Evolutionary conservation across 768 basidiomycete genomes (phyloP).

Genomic region (Cantharellus anzutake): DNA sequence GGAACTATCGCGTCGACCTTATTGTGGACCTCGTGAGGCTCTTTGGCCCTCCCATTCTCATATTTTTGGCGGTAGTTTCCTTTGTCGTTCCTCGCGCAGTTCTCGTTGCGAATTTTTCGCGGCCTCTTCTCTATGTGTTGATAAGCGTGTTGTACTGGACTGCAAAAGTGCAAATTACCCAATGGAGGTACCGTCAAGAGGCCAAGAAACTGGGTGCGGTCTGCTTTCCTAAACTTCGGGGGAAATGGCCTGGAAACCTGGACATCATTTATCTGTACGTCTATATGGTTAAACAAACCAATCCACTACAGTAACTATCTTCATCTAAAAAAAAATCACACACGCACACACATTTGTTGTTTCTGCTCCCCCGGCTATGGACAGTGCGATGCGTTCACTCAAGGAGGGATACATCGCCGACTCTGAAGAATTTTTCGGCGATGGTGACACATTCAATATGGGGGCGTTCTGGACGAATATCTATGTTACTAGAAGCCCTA

Average conservation of each 20-base stretch:
- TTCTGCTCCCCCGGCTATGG: not conserved
- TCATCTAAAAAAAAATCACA: too few species aligned
- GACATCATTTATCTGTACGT: slow-evolving; percentile 42
- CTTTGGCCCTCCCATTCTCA: not conserved
- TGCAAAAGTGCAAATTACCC: not conserved
- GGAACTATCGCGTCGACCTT: not conserved
- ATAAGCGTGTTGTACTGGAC: not conserved
- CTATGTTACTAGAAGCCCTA: too few species aligned
- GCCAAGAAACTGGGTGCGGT: not conserved
- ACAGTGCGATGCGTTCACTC: not conserved
- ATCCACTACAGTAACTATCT: too few species aligned
- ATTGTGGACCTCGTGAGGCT: not conserved
- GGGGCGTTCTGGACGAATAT: too few species aligned
- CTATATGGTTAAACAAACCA: too few species aligned
- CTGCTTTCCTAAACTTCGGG: slow-evolving; percentile 32
- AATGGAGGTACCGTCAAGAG: not conserved
- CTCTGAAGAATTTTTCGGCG: not conserved
- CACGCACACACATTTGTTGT: too few species aligned
- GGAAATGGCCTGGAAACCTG: slow-evolving; percentile 64
- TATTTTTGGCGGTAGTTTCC: not conserved
- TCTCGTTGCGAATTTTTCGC: not conserved
- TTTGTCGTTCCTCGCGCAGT: not conserved
- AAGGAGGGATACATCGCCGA: not conserved
- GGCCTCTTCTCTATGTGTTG: not conserved
- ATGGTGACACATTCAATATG: too few species aligned